These are phyloP conservation scores for Elongisporangium prolatum DNA, from an alignment of 352 stramenopile genomes.

Conservation along the genomic window DNA sequence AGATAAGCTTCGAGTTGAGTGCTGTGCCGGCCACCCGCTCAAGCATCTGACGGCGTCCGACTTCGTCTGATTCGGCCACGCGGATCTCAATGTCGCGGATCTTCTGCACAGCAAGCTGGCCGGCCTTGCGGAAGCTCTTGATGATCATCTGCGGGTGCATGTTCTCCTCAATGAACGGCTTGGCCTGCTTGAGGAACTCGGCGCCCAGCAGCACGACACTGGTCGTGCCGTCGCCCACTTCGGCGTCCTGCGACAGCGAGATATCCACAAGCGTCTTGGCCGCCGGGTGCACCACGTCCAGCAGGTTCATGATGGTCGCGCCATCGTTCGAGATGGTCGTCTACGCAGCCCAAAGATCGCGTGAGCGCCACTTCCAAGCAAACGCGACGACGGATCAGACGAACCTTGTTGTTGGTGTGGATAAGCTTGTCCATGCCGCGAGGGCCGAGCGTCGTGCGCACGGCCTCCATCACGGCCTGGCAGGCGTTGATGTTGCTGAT, in stretches of 20 bases:
- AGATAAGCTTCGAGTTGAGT: constrained; percentile 99
- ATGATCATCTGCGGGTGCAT: constrained; percentile 92
- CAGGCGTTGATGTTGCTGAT: constrained; percentile 91
- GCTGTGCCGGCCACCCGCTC: constrained; percentile 93
- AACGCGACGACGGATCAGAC: constrained; percentile 6
- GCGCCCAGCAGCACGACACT: constrained; percentile 96
- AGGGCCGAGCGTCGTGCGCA: constrained; percentile 96
- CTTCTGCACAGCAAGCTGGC: constrained; percentile 77
- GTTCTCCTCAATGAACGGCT: constrained; percentile 98
- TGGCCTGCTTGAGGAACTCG: constrained; percentile 96
- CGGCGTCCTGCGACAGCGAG: constrained; percentile 88
- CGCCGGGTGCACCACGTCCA: constrained; percentile 98
- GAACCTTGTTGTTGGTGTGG: constrained; percentile 77
- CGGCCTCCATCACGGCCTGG: constrained; percentile 95
- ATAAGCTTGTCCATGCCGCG: constrained; percentile 99
- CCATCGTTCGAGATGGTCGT: constrained; percentile 99
- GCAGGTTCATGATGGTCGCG: constrained; percentile 97
- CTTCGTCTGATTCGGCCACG: constrained; percentile 72
- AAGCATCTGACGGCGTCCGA: constrained; percentile 85
- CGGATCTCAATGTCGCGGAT: constrained; percentile 84
- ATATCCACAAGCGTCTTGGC: constrained; percentile 99
- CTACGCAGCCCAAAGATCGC: constrained; percentile 11
- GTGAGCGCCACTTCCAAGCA: not conserved
- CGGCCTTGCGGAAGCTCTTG: constrained; percentile 87
- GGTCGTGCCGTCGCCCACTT: constrained; percentile 94